Evolutionary conservation across 108 stramenopile genomes (phyloP), one percentile per base, ranked within the genome.

Genomic region (Nitzschia sp.): DNA sequence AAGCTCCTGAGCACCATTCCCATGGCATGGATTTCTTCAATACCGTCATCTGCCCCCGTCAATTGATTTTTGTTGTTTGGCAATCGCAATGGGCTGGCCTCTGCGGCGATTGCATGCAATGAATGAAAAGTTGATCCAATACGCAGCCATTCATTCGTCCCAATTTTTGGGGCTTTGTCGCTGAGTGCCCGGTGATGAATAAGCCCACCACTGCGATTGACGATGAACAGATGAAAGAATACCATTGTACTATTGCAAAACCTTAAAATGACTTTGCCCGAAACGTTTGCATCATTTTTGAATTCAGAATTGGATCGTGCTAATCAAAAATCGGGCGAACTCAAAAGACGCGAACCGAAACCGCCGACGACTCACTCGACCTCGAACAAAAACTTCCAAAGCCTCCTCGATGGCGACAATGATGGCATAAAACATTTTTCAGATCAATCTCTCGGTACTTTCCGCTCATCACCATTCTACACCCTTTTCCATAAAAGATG

Each of bases 111-210:
- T 34, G 93, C 93, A 69, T 91, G 83, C 64, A 94, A 55, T 17
- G 86, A 87, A 70, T 91, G 90, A 64, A 94, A 94, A 38, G 93
- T 94, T 19, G 88, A 90, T 54, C 93, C 93, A 68, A 94, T 94
- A 30, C 90, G 88, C 21, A 94, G 64, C 90, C 90, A 94, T 75
- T 94, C 93, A 64, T 94, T 94, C 49, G 90, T 94, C 3, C 87
- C 81, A 58, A 91, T 91, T 51, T 79, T 67, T 9, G 93, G 93
- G 23, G 93, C 90, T 57, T 83, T 72, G 27, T 74, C 63, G 29
- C 84, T 77, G 15, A 94, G 80, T 1, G 87, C 76, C 9, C 93
- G 88, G 42, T 94, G 90, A 64, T 91, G 88, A 73, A 94, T 94
- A 29, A 94, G 77, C 65, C 93, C 90, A 36, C 93, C 90, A 2